Evolutionary conservation across 371 early-diverging fungal species (phyloP).

Genomic region (Batkoa obscura): DNA sequence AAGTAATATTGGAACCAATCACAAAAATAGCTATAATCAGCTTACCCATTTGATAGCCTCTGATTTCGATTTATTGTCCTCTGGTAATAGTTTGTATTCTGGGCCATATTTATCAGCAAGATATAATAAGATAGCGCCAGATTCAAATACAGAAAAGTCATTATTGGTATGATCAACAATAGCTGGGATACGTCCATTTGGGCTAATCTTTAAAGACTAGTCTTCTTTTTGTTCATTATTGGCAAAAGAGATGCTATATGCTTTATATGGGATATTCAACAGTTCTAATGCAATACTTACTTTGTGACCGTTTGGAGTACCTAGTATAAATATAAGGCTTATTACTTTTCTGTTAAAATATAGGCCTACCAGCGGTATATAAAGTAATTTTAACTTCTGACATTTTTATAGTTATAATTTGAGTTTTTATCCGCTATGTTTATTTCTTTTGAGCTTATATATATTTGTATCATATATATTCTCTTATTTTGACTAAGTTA

Average conservation of each 20-base stretch:
- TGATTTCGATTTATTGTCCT: constrained; percentile 17
- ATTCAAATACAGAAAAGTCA: constrained; percentile 26
- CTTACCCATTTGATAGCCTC: constrained; percentile 19
- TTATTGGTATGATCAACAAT: constrained; percentile 18
- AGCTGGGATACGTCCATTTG: constrained; percentile 23
- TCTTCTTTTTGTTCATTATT: constrained; percentile 24
- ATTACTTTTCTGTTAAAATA: background rate
- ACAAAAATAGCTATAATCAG: background rate
- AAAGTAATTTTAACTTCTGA: constrained; percentile 2
- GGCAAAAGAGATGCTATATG: constrained; percentile 12
- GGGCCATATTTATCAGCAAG: constrained; percentile 26
- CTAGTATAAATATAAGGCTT: background rate
- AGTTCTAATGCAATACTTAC: constrained; percentile 19
- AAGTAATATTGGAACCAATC: background rate
- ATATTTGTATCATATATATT: too few relatives aligned
- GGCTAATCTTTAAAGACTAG: constrained; percentile 30
- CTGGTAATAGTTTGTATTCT: constrained; percentile 16
- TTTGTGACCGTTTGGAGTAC: constrained; percentile 13
- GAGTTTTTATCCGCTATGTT: too few relatives aligned
- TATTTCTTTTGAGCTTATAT: too few relatives aligned
- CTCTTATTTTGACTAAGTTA: too few relatives aligned
- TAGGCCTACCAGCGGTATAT: background rate
- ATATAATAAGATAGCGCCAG: constrained; percentile 29
- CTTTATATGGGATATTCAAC: constrained; percentile 16
- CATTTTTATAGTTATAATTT: background rate